Evolutionary conservation across 2,329 filamentous ascomycete species (phyloP).

Genomic region (Apiospora pterosperma): DNA sequence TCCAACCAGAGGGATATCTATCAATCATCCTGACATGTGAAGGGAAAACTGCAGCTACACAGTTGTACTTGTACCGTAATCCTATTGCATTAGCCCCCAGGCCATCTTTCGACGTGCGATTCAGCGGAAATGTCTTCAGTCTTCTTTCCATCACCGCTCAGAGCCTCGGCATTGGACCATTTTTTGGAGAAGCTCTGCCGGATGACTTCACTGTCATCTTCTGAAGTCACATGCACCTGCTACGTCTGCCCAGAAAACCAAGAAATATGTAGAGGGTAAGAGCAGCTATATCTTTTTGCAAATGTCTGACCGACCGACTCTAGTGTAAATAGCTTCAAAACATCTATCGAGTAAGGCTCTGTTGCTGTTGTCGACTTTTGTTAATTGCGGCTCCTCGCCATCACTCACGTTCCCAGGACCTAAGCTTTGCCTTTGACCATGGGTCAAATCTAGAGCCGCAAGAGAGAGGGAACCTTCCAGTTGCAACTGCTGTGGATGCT

Average conservation of each 20-base stretch:
- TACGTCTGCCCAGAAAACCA: not conserved
- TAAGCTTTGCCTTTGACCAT: not conserved
- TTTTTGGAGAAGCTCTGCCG: not conserved
- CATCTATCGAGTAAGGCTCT: not conserved
- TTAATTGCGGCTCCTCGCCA: not conserved
- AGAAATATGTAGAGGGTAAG: not conserved
- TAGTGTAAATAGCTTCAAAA: not conserved
- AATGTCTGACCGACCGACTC: not conserved
- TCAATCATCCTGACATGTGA: slow-evolving; percentile 1
- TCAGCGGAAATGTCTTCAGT: not conserved
- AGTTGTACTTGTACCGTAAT: not conserved
- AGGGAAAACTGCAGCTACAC: not conserved
- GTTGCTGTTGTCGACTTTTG: not conserved
- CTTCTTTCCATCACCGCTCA: not conserved
- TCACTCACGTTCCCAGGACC: not conserved
- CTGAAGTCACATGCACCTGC: not conserved
- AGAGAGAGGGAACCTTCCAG: not conserved
- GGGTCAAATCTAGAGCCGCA: not conserved
- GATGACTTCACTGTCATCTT: not conserved
- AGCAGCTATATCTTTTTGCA: not conserved
- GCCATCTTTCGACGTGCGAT: not conserved
- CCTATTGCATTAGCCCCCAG: too few relatives aligned
- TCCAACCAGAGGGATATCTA: too few relatives aligned
- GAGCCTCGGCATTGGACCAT: not conserved
- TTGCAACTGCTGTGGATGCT: not conserved